Evolutionary conservation across 1,284 basidiomycete genomes (phyloP), one percentile per base, ranked within the genome.

Genomic region (Leccinum griseonigrum): DNA sequence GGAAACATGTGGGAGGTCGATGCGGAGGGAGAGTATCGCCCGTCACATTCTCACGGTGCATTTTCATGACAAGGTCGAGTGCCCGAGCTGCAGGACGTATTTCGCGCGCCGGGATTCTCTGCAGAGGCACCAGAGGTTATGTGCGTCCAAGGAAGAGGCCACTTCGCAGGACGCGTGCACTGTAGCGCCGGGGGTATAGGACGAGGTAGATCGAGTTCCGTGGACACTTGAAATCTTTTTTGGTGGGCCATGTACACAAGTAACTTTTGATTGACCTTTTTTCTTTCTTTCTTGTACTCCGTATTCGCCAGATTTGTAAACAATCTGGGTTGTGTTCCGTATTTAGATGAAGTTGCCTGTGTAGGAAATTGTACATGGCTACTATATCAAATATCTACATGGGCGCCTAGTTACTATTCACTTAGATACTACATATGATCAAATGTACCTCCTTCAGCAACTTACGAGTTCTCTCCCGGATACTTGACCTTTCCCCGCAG

Each of bases 401-500:
- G 11, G 5, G 40, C 48, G 43, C 22, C 18, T 1, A 13, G 22
- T 22, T 40, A 54, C 56, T 54, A 60, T 48, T 46, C 32, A 54
- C 38, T n/a, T 32, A 22, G 13, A 22, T 56, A 52, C 51, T 56
- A 52, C 51, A 58, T 56, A 31, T 16, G 16, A 56, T 43, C 57
- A 43, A 43, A 43, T 6, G 18, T 40, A 52, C 16, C 14, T 9
- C 16, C 31, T 13, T 46, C 11, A 46, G 29, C 40, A 34, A 32
- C 43, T 50, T 62, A 69, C 14, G 50, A 57, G 11, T 60, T 70
- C 52, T 61, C 69, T 56, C 63, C 69, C 3, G 71, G 58, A 60
- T 74, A 72, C 50, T 48, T 74, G 43, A 72, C 43, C 31, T 63
- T 70, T 9, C 71, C 71, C 56, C 69, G 69, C 0, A 70, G 58